A percentile compares a stretch with the other conserved stretches of the same genome.
These are phyloP conservation scores for Hippophae tibetana DNA, from an alignment of 306 rosid genomes.

Conservation along the genomic window DNA sequence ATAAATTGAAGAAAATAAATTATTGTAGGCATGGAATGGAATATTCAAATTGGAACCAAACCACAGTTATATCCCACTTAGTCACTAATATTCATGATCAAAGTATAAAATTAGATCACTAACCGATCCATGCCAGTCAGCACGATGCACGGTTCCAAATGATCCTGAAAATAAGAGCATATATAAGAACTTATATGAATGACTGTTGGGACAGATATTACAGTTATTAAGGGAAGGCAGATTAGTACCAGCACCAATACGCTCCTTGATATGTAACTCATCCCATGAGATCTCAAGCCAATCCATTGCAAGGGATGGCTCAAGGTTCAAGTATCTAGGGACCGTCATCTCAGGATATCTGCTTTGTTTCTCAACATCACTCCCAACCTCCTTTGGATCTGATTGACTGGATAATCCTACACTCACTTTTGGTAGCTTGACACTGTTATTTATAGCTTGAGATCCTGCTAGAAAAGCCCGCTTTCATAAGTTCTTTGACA, in stretches of 20 bases:
- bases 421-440: constrained; percentile 25
- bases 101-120: constrained; percentile 19
- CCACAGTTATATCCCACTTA: not conserved
- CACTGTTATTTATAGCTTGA: constrained; percentile 29
- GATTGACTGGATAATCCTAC: constrained; percentile 30
- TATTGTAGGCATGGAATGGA: no score
- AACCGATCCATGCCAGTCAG: constrained; percentile 99
- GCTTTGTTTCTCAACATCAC: constrained; percentile 30
- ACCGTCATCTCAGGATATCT: constrained; percentile 30
- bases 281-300: constrained; percentile 99
- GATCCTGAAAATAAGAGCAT: constrained; percentile 49
- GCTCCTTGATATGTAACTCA: constrained; percentile 73
- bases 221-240: constrained; percentile 7
- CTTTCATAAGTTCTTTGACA: constrained; percentile 31
- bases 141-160: constrained; percentile 93
- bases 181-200: constrained; percentile 6
- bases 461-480: constrained; percentile 33
- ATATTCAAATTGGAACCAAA: not conserved
- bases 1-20: not conserved
- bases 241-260: constrained; percentile 85
- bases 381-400: constrained; percentile 32
- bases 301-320: constrained; percentile 97
- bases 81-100: not conserved
- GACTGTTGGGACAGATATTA: constrained; percentile 2
- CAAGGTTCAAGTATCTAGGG: constrained; percentile 65